A percentile compares a stretch with the other conserved stretches of the same genome.
These are phyloP conservation scores for Ricinus communis DNA, from an alignment of 345 rosid genomes.

Conservation along the genomic window DNA sequence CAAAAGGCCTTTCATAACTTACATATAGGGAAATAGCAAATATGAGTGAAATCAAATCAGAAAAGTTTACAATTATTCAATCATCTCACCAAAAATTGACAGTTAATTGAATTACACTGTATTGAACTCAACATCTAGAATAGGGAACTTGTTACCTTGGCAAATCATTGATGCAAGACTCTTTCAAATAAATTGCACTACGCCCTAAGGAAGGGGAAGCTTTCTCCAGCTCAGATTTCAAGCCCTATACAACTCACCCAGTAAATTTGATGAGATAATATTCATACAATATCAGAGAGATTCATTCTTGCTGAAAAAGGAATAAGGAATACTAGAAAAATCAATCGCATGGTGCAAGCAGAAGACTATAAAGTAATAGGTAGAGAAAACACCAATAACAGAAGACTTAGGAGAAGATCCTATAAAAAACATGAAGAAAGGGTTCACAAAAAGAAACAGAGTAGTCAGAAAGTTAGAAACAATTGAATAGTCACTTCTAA, in stretches of 20 bases:
- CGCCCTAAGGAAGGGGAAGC: slow-evolving; percentile 84
- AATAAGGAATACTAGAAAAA: neutral
- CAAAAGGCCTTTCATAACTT: slow-evolving; percentile 7
- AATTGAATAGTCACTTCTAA: neutral
- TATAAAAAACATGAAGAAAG: neutral
- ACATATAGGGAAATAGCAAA: neutral
- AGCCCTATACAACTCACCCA: slow-evolving; percentile 49
- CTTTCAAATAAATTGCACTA: slow-evolving; percentile 80
- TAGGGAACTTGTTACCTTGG: slow-evolving; percentile 54
- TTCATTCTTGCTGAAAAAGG: neutral
- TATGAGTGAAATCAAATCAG: neutral
- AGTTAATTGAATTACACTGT: neutral
- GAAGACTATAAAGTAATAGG: neutral
- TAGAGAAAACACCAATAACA: neutral
- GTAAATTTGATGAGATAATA: neutral
- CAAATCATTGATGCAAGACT: slow-evolving; percentile 76
- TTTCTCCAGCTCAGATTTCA: slow-evolving; percentile 95
- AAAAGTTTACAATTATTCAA: neutral
- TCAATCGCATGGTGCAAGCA: neutral
- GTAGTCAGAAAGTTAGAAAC: neutral
- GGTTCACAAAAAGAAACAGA: slow-evolving; percentile 1
- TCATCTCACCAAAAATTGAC: neutral
- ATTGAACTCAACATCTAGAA: no score
- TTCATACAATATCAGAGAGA: neutral
- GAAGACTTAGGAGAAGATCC: neutral